Conservation (phyloP, 768 basidiomycete species). For the Lactarius akahatsu region DNA sequence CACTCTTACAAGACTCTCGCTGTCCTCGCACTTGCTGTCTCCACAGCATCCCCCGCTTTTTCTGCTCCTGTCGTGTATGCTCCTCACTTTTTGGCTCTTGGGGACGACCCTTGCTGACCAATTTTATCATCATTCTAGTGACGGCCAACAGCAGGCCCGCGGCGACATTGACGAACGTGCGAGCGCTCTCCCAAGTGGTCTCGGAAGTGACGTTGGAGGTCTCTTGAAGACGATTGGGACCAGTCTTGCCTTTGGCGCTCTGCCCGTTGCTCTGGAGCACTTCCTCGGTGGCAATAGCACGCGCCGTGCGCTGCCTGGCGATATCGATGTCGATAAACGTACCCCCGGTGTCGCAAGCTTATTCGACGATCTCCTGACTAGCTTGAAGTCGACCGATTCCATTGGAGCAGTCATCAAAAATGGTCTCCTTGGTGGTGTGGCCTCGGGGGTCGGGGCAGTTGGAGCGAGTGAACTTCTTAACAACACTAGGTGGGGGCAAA, state of each 20-base stretch:
- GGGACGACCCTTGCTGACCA: not conserved
- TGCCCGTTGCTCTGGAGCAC: not conserved
- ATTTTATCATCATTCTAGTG: not conserved
- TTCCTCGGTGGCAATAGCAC: not conserved
- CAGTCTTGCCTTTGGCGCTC: not conserved
- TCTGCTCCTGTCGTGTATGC: not conserved
- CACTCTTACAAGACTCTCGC: conserved; percentile 1
- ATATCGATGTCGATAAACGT: not conserved
- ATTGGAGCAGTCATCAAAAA: not conserved
- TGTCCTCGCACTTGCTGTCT: conserved; percentile 8
- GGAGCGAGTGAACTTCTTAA: not conserved
- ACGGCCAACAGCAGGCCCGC: not conserved
- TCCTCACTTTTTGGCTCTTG: not conserved
- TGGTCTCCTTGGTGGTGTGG: not conserved
- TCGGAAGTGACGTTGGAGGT: not conserved
- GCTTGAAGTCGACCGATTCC: too few species aligned
- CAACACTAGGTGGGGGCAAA: not conserved
- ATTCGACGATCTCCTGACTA: too few species aligned
- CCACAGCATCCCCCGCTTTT: not conserved
- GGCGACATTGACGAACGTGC: not conserved
- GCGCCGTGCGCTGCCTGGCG: not conserved
- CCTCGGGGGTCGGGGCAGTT: not conserved
- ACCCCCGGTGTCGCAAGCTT: not conserved
- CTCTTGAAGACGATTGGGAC: not conserved
- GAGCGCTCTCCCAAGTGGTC: not conserved